Conservation (phyloP, 2,329 filamentous ascomycete genomes). For the Claviceps sp. region DNA sequence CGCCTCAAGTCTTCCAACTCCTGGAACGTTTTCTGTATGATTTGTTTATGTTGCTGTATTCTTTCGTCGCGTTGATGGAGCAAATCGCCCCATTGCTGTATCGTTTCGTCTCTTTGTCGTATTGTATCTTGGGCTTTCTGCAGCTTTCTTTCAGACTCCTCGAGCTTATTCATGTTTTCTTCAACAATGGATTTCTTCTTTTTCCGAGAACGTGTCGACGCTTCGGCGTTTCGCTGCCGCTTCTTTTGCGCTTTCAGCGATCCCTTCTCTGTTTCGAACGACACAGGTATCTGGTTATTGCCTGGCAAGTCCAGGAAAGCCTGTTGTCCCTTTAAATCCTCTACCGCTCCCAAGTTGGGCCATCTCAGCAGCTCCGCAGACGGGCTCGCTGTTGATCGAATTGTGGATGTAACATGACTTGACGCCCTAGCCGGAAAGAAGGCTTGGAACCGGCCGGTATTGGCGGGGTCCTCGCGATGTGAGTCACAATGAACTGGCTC, state of each 20-base stretch:
- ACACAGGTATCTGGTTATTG: slow-evolving; percentile 39
- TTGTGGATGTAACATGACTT: too few species aligned
- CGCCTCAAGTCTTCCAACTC: slow-evolving; percentile 39
- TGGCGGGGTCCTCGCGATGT: too few species aligned
- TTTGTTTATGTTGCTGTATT: too few species aligned
- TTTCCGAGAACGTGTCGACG: slow-evolving; percentile 69
- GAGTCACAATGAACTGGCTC: too few species aligned
- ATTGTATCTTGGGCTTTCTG: slow-evolving; percentile 23
- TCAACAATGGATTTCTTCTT: slow-evolving; percentile 66
- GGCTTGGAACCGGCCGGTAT: too few species aligned
- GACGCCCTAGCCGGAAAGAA: too few species aligned
- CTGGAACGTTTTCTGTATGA: slow-evolving; percentile 33
- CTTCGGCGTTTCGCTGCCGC: slow-evolving; percentile 70
- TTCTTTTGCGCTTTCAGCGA: slow-evolving; percentile 79
- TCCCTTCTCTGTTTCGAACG: slow-evolving; percentile 68
- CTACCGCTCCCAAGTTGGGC: slow-evolving; percentile 14
- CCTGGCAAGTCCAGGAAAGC: slow-evolving; percentile 26
- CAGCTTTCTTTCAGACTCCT: slow-evolving; percentile 54
- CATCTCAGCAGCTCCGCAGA: slow-evolving; percentile 19
- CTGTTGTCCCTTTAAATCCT: slow-evolving; percentile 21
- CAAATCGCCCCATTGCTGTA: too few species aligned
- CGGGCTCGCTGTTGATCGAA: not conserved
- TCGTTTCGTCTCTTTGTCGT: too few species aligned
- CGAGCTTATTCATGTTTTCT: slow-evolving; percentile 55
- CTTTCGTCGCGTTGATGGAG: too few species aligned